Conservation (phyloP, 148 eudicot genomes). For the Agrostemma githago region DNA sequence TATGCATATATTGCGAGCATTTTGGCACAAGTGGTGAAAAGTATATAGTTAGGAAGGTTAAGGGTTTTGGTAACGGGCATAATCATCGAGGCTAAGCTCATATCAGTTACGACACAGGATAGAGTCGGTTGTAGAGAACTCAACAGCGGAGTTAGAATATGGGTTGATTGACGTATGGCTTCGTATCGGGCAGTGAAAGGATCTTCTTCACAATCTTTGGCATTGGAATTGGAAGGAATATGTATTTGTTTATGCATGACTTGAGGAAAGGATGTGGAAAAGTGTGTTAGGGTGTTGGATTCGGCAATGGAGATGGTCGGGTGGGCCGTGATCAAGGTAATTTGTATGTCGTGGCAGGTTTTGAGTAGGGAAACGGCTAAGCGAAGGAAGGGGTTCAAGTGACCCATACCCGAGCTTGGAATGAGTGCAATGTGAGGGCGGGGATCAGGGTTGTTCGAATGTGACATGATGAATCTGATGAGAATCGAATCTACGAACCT, state of each 20-base stretch:
- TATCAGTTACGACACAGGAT: conserved; percentile 22
- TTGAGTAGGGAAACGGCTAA: conserved; percentile 23
- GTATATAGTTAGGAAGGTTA: conserved; percentile 21
- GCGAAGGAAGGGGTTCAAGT: conserved; percentile 62
- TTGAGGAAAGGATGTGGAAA: conserved; percentile 15
- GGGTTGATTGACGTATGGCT: conserved; percentile 17
- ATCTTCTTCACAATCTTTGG: conserved; percentile 7
- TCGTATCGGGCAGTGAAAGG: conserved; percentile 23
- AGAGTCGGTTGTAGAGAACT: conserved; percentile 9
- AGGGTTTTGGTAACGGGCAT: conserved; percentile 22
- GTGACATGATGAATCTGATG: not conserved
- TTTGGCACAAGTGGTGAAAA: conserved; percentile 25
- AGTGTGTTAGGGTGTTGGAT: conserved; percentile 10
- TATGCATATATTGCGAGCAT: conserved; percentile 25
- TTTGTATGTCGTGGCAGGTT: not conserved
- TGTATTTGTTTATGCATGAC: conserved; percentile 11
- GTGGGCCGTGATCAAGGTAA: conserved; percentile 22
- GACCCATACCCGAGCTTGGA: conserved; percentile 70
- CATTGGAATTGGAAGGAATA: not conserved
- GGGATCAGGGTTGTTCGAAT: not conserved
- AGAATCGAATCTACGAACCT: not conserved
- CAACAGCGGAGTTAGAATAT: conserved; percentile 15
- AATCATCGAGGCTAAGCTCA: conserved; percentile 26
- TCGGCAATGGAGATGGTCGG: conserved; percentile 26
- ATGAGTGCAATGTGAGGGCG: conserved; percentile 48